Evolutionary conservation across 2,329 filamentous ascomycete genomes (phyloP).

Genomic region (Albophoma yamanashiensis): DNA sequence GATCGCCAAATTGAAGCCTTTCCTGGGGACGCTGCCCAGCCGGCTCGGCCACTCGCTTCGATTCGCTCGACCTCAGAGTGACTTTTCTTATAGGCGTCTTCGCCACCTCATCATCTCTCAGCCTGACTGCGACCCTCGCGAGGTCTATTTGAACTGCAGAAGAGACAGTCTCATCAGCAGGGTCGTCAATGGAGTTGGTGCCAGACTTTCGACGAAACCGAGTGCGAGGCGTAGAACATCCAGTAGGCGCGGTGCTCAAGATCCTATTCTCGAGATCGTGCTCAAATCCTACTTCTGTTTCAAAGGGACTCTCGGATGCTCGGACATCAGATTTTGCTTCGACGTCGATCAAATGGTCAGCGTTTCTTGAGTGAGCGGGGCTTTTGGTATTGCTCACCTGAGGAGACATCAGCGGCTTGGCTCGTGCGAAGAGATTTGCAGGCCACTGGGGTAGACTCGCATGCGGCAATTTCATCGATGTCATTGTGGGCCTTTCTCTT

Average conservation of each 20-base stretch:
- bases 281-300: constrained; percentile 26
- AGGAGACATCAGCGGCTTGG: constrained; percentile 18
- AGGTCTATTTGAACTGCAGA: constrained; percentile 4
- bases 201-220: constrained; percentile 6
- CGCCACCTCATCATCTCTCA: constrained; percentile 1
- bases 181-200: constrained; percentile 5
- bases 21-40: not conserved
- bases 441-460: constrained; percentile 18
- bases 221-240: constrained; percentile 26
- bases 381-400: constrained; percentile 10
- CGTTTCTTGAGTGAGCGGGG: not conserved
- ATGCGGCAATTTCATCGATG: constrained; percentile 15
- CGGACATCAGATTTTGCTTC: not conserved
- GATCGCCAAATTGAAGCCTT: not conserved
- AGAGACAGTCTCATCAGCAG: not conserved
- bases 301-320: constrained; percentile 13
- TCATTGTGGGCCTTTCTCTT: constrained; percentile 23
- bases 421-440: constrained; percentile 15
- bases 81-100: constrained; percentile 2
- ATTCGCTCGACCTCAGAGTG: not conserved
- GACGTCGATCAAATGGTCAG: not conserved
- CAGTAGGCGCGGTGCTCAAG: constrained; percentile 22
- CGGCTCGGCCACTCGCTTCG: not conserved
- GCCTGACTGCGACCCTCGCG: constrained; percentile 4
- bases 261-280: constrained; percentile 26